Evolutionary conservation across 306 rosid species (phyloP).

Genomic region (barrel medic (Medicago truncatula)): MtrunA17r5.0-ANR NC_053045.1:46590501-46591000

Average conservation of each 20-base stretch:
- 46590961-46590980: background rate
- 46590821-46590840: conserved; percentile 8
- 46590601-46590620: too few relatives aligned
- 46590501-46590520: too few relatives aligned
- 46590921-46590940: background rate
- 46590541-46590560: too few relatives aligned
- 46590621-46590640: too few relatives aligned
- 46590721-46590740: background rate
- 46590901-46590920: too few relatives aligned
- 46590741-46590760: conserved; percentile 13
- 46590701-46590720: background rate
- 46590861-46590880: background rate
- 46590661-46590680: background rate
- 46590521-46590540: too few relatives aligned
- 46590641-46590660: background rate
- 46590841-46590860: background rate
- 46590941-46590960: background rate
- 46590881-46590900: too few relatives aligned
- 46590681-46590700: conserved; percentile 14
- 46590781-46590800: conserved; percentile 3
- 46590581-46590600: too few relatives aligned
- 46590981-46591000: background rate
- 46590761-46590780: conserved; percentile 19
- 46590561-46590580: too few relatives aligned
- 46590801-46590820: conserved; percentile 3